Conservation (phyloP, 306 rosid genomes). For the Cucurbita ficifolia region DNA sequence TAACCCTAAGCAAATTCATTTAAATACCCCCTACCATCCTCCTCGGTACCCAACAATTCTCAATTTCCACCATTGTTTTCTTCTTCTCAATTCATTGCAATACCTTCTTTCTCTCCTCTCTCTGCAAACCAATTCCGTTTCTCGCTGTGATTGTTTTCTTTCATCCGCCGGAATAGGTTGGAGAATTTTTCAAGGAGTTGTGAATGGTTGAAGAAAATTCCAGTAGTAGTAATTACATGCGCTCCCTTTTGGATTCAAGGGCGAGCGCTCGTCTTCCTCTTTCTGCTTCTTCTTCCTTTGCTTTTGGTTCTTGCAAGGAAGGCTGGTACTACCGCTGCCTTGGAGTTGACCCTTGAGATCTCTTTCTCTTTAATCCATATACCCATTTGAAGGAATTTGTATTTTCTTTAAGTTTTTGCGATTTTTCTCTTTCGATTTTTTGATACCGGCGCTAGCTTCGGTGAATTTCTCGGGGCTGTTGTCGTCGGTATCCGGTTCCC, state of each 20-base stretch:
- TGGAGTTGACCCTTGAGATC: slow-evolving; percentile 74
- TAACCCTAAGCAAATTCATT: not conserved
- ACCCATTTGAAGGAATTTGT: not conserved
- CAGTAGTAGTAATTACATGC: slow-evolving; percentile 47
- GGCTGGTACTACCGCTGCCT: slow-evolving; percentile 99
- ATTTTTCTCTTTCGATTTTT: not conserved
- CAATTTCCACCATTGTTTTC: not conserved
- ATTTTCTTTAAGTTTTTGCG: not conserved
- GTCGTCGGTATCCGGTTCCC: not conserved
- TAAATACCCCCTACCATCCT: not conserved
- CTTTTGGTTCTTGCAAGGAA: slow-evolving; percentile 87
- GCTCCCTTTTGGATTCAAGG: slow-evolving; percentile 46
- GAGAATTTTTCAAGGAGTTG: slow-evolving; percentile 20
- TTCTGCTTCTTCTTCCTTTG: slow-evolving; percentile 38
- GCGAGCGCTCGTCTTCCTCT: slow-evolving; percentile 71
- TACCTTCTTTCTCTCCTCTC: not conserved
- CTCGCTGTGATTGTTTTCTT: not conserved
- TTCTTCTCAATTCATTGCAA: not conserved
- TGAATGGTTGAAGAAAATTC: slow-evolving; percentile 97
- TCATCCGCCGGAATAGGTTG: slow-evolving; percentile 4
- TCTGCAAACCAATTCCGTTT: not conserved
- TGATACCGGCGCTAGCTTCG: not conserved
- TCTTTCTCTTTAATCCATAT: not conserved
- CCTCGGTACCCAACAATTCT: not conserved
- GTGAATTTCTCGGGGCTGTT: not conserved